phyloP scores from a whole-genome alignment of 805 yeast genomes.

The Kazachstania viticola region DNA sequence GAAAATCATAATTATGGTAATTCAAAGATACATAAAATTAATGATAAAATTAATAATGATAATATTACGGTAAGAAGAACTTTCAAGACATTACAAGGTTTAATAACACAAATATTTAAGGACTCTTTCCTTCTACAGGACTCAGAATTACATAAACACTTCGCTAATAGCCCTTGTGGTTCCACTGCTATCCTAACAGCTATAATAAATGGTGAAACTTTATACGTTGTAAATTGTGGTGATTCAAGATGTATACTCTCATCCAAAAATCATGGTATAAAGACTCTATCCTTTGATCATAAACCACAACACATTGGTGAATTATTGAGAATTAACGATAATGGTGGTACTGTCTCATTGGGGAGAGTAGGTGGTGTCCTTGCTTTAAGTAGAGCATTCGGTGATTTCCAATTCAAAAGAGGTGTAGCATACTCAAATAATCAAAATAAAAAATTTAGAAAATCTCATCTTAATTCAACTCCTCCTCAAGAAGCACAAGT shows the following conservation, averaged over 20 bases:
- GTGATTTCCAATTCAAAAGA: slow-evolving; percentile 50
- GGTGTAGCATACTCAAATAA: slow-evolving; percentile 13
- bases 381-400: slow-evolving; percentile 87
- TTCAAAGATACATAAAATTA: slow-evolving; percentile 1
- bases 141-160: slow-evolving; percentile 30
- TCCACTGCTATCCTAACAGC: slow-evolving; percentile 41
- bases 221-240: slow-evolving; percentile 61
- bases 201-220: slow-evolving; percentile 31
- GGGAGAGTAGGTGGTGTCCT: slow-evolving; percentile 93
- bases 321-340: slow-evolving; percentile 76
- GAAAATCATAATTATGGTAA: slow-evolving; percentile 22
- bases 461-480: slow-evolving; percentile 11
- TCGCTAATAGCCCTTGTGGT: slow-evolving; percentile 35
- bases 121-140: slow-evolving; percentile 38
- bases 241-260: slow-evolving; percentile 58
- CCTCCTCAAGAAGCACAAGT: slow-evolving; percentile 67
- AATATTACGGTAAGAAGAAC: slow-evolving; percentile 6
- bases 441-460: neutral
- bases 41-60: neutral
- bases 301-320: slow-evolving; percentile 95
- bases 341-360: slow-evolving; percentile 87
- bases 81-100: slow-evolving; percentile 26
- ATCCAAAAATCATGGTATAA: slow-evolving; percentile 41
- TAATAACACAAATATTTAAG: slow-evolving; percentile 29
- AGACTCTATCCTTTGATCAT: slow-evolving; percentile 64